These are phyloP conservation scores for Aspergillus alliaceus DNA, from an alignment of 2,329 filamentous ascomycete genomes.

Conservation along the genomic window DNA sequence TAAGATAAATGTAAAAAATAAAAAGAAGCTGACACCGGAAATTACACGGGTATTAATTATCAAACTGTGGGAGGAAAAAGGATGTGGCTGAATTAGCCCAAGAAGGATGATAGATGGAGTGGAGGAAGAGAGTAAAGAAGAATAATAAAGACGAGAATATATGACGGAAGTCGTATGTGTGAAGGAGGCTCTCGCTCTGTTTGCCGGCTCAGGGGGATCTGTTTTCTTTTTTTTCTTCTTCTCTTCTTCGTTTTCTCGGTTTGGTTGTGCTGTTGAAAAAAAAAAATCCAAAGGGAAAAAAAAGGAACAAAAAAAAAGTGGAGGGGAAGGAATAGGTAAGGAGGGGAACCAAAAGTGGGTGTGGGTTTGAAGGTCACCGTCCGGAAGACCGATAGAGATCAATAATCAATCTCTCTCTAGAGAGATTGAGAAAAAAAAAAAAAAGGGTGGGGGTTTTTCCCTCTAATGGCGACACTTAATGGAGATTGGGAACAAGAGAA, in stretches of 20 bases:
- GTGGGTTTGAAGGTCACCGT: slow-evolving; percentile 1
- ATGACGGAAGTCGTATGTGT: neutral
- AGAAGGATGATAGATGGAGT: neutral
- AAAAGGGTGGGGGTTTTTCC: neutral
- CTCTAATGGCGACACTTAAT: neutral
- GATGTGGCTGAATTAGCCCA: neutral
- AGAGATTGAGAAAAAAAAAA: slow-evolving; percentile 3
- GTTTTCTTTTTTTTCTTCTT: neutral
- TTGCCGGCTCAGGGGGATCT: neutral
- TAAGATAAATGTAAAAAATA: neutral
- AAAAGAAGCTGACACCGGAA: slow-evolving; percentile 1
- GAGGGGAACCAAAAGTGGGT: slow-evolving; percentile 16
- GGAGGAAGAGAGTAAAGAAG: neutral
- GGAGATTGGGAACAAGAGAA: neutral
- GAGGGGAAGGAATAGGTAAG: slow-evolving; percentile 12
- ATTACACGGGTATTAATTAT: slow-evolving; percentile 1
- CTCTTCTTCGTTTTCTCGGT: slow-evolving; percentile 4
- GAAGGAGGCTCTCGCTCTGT: neutral
- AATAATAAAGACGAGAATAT: neutral
- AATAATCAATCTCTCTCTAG: neutral
- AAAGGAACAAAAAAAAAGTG: slow-evolving; percentile 8
- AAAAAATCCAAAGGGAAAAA: slow-evolving; percentile 15
- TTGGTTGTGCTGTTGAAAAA: slow-evolving; percentile 15
- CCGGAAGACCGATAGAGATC: slow-evolving; percentile 11
- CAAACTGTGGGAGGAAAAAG: neutral